Conservation (phyloP, 805 yeast species). For the Cyberlindnera misumaiensis region DNA sequence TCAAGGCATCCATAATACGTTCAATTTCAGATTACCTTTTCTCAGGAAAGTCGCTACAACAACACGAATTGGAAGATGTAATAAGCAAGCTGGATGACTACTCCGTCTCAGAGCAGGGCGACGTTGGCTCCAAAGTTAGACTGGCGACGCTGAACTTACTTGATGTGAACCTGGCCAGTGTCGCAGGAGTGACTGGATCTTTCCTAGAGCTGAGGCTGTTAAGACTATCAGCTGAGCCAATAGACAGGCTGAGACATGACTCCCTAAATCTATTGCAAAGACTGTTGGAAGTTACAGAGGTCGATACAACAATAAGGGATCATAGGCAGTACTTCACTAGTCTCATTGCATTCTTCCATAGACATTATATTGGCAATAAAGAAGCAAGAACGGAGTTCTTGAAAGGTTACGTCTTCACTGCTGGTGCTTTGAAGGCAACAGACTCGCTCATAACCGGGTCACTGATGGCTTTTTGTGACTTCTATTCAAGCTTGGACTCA, state of each 20-base stretch:
- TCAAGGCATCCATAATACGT: conserved; percentile 10
- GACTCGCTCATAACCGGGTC: conserved; percentile 38
- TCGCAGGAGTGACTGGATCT: conserved; percentile 4
- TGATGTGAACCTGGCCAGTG: conserved; percentile 19
- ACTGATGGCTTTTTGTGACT: conserved; percentile 30
- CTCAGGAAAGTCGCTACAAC: conserved; percentile 1
- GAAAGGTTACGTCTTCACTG: conserved; percentile 47
- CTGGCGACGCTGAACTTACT: conserved; percentile 40
- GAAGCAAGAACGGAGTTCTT: conserved; percentile 34
- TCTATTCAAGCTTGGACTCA: conserved; percentile 19
- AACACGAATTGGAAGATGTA: conserved; percentile 6
- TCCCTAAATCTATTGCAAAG: conserved; percentile 34
- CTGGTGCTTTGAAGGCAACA: conserved; percentile 51
- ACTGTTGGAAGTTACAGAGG: conserved; percentile 18
- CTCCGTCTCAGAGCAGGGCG: conserved; percentile 76
- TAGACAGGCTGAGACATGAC: conserved; percentile 42
- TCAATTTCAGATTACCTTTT: conserved; percentile 13
- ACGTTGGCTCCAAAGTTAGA: conserved; percentile 80
- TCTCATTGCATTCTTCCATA: conserved; percentile 20
- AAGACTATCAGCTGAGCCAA: conserved; percentile 57
- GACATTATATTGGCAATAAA: conserved; percentile 11
- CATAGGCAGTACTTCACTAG: conserved; percentile 24
- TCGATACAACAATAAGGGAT: conserved; percentile 13
- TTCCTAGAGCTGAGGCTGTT: conserved; percentile 33
- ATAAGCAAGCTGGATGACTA: conserved; percentile 60